phyloP scores from a whole-genome alignment of 768 basidiomycete species.

The Mycena maculata region DNA sequence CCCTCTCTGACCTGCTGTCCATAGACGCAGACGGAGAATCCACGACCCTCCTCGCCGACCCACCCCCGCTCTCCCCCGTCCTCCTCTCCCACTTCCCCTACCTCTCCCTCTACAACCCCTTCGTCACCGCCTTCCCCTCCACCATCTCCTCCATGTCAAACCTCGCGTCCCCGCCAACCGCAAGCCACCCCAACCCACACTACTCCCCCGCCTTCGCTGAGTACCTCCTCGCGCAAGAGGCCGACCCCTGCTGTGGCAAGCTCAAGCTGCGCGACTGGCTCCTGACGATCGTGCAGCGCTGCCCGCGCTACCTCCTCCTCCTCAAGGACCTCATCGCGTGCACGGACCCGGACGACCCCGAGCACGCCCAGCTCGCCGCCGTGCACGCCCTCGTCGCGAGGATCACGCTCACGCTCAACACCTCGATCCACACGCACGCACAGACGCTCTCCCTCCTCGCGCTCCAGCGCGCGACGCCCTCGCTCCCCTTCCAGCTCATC shows the following conservation, averaged over 20 bases:
- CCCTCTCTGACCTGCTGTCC: constrained; percentile 60
- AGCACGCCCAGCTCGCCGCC: constrained; percentile 68
- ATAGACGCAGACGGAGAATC: constrained; percentile 39
- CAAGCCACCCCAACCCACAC: constrained; percentile 50
- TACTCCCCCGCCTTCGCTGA: constrained; percentile 67
- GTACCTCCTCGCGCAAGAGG: constrained; percentile 75
- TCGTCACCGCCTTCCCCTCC: constrained; percentile 81
- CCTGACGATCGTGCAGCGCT: constrained; percentile 87
- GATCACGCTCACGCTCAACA: constrained; percentile 82
- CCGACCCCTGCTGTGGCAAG: constrained; percentile 75
- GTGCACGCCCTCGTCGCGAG: constrained; percentile 78
- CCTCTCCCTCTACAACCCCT: constrained; percentile 87
- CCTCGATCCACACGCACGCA: constrained; percentile 81
- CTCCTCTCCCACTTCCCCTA: constrained; percentile 89
- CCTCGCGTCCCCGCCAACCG: constrained; percentile 59
- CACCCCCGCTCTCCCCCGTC: constrained; percentile 61
- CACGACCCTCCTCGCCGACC: constrained; percentile 32
- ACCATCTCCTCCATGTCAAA: constrained; percentile 68
- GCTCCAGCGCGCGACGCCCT: constrained; percentile 80
- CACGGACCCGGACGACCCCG: constrained; percentile 73
- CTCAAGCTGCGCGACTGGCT: constrained; percentile 88
- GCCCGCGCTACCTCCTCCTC: constrained; percentile 86
- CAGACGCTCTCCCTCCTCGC: constrained; percentile 81
- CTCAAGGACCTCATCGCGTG: constrained; percentile 83
- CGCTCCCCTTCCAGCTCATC: constrained; percentile 83